Conservation (phyloP, 2,329 filamentous ascomycete species). For the Colletotrichum sp. region DNA sequence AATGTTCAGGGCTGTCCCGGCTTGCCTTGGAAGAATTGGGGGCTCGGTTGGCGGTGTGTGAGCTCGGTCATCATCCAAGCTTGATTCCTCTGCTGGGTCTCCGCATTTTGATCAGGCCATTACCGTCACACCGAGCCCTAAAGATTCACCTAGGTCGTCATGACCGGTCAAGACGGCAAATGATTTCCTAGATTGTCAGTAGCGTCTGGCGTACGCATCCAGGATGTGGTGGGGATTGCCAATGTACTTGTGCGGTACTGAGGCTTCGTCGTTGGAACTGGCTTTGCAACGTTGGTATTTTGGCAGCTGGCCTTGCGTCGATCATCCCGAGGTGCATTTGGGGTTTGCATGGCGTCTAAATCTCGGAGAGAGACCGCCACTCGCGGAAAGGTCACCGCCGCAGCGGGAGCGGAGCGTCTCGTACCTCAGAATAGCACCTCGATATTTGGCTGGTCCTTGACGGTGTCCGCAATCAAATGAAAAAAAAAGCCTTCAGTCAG, state of each 20-base stretch:
- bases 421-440: background rate
- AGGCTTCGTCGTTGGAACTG: background rate
- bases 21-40: background rate
- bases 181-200: background rate
- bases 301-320: background rate
- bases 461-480: background rate
- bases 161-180: background rate
- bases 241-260: background rate
- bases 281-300: background rate
- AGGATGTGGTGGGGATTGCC: background rate
- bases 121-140: background rate
- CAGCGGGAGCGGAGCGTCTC: background rate
- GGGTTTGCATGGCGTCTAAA: background rate
- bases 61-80: background rate
- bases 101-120: background rate
- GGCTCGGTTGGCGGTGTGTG: background rate
- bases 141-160: background rate
- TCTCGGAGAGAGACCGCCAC: background rate
- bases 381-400: background rate
- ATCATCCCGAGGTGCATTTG: conserved; percentile 2
- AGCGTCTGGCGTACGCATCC: background rate
- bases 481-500: background rate
- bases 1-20: background rate
- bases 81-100: background rate
- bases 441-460: background rate